Percentiles rank a stretch among this genome's conserved stretches.
Evolutionary conservation across 2,329 filamentous ascomycete genomes (phyloP).

Genomic region (Emergomyces orientalis): DNA sequence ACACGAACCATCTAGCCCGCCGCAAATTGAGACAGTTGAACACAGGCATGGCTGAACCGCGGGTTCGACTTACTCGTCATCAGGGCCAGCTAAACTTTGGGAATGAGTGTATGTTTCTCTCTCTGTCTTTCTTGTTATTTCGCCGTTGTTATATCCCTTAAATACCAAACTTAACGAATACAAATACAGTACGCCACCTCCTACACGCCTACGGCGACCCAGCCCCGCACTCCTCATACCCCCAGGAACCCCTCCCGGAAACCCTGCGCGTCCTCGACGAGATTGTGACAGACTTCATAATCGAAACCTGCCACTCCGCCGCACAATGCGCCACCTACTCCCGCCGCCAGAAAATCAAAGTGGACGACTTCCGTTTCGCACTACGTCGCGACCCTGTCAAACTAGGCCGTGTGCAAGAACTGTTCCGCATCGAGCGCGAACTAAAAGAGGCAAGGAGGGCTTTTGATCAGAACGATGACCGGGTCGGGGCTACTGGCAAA

Average conservation of each 20-base stretch:
- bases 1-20: not conserved
- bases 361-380: slow-evolving; percentile 95
- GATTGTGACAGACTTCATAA: slow-evolving; percentile 93
- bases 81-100: slow-evolving; percentile 73
- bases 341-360: slow-evolving; percentile 91
- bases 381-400: slow-evolving; percentile 76
- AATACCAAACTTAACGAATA: not conserved
- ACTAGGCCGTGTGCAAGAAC: slow-evolving; percentile 79
- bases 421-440: slow-evolving; percentile 78
- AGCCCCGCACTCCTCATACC: slow-evolving; percentile 52
- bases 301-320: slow-evolving; percentile 84
- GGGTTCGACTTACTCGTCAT: slow-evolving; percentile 68
- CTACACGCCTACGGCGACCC: slow-evolving; percentile 40
- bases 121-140: not conserved
- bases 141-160: not conserved
- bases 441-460: slow-evolving; percentile 71
- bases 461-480: slow-evolving; percentile 38
- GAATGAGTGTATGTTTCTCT: slow-evolving; percentile 53
- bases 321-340: slow-evolving; percentile 76
- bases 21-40: slow-evolving; percentile 4
- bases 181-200: slow-evolving; percentile 31
- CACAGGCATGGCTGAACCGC: slow-evolving; percentile 56
- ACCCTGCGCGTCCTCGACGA: slow-evolving; percentile 86
- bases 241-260: slow-evolving; percentile 65
- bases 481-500: slow-evolving; percentile 32